These are phyloP conservation scores for Agastache rugosa DNA, from an alignment of 257 asterid genomes.

Conservation along the genomic window DNA sequence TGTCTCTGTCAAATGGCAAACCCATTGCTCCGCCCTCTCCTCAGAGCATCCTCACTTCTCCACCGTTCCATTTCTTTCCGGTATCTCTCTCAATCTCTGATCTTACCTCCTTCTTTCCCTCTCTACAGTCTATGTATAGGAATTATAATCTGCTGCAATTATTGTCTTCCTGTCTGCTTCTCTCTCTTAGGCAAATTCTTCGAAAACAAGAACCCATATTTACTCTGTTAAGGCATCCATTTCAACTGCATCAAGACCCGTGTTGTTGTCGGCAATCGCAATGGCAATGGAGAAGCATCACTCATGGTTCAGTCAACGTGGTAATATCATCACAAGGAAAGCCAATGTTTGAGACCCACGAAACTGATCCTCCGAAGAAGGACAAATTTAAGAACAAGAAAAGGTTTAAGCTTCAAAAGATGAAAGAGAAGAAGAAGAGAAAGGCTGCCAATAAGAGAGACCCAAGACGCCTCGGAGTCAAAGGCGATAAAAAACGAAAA, in stretches of 20 bases:
- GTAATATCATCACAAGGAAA: constrained; percentile 77
- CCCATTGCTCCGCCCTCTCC: constrained; percentile 37
- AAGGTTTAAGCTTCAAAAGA: constrained; percentile 68
- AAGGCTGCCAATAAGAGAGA: constrained; percentile 85
- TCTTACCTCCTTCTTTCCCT: not conserved
- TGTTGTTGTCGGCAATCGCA: constrained; percentile 38
- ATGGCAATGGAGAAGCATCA: constrained; percentile 55
- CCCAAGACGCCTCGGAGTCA: constrained; percentile 76
- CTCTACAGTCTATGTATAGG: not conserved
- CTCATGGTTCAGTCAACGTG: constrained; percentile 66
- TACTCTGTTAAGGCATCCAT: constrained; percentile 34
- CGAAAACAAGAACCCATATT: constrained; percentile 36
- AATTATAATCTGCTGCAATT: not conserved
- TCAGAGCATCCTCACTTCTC: constrained; percentile 40
- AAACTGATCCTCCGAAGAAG: constrained; percentile 81
- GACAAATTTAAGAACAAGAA: constrained; percentile 87
- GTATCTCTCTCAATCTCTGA: constrained; percentile 25
- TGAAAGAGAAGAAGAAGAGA: constrained; percentile 72
- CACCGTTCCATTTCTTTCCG: constrained; percentile 28
- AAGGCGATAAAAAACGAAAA: constrained; percentile 64
- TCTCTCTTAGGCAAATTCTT: constrained; percentile 43
- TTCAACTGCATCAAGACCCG: constrained; percentile 31
- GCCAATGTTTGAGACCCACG: constrained; percentile 75
- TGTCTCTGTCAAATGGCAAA: constrained; percentile 43
- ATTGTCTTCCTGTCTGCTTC: not conserved